phyloP scores from a whole-genome alignment of 129 eudicot species.

The Arctium lappa region DNA sequence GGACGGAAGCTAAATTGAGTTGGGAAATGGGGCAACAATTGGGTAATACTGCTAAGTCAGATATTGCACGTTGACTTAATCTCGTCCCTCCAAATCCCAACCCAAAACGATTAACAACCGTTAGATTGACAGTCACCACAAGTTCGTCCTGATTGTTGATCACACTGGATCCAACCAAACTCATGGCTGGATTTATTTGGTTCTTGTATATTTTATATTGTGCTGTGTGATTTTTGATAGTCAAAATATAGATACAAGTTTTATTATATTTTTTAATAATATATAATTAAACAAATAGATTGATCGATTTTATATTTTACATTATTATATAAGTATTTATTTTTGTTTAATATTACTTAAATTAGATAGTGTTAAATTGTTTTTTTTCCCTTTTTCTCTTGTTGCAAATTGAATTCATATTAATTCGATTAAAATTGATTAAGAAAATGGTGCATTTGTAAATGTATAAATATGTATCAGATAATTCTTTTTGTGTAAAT shows the following conservation, averaged over 20 bases:
- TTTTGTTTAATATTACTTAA: no score
- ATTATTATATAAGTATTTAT: no score
- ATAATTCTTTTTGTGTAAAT: no score
- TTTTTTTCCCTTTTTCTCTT: no score
- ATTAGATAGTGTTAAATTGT: background rate
- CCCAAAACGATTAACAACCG: constrained; percentile 8
- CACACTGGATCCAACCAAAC: background rate
- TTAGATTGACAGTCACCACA: constrained; percentile 16
- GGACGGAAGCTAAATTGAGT: constrained; percentile 46
- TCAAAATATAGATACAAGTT: background rate
- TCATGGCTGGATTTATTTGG: constrained; percentile 3
- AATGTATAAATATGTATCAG: no score
- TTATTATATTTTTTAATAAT: background rate
- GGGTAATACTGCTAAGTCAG: constrained; percentile 54
- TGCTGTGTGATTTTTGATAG: constrained; percentile 3
- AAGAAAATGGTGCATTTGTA: no score
- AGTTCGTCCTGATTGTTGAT: constrained; percentile 15
- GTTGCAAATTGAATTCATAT: no score
- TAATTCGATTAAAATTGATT: no score
- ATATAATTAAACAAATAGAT: background rate
- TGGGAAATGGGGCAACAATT: constrained; percentile 94
- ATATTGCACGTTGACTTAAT: constrained; percentile 67
- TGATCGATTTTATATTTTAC: background rate
- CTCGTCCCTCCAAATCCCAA: background rate
- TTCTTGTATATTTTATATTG: background rate